phyloP scores from a whole-genome alignment of 1,284 basidiomycete species.

The Athelia psychrophila region DNA sequence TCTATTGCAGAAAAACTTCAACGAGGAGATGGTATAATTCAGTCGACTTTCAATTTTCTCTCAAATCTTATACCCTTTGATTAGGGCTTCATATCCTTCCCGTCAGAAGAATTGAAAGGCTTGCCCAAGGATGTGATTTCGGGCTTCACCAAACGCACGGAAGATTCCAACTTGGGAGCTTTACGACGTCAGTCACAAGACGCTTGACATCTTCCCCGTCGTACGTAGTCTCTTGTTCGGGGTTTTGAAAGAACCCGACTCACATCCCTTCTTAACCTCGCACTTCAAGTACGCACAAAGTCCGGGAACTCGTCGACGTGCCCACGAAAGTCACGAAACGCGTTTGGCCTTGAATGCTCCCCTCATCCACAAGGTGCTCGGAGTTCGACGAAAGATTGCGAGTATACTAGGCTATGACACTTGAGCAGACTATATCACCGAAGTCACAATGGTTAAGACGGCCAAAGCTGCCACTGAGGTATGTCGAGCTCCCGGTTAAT shows the following conservation, averaged over 20 bases:
- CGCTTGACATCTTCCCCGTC: conserved; percentile 76
- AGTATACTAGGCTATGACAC: conserved; percentile 69
- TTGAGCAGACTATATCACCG: conserved; percentile 80
- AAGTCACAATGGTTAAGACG: conserved; percentile 82
- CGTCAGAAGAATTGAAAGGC: conserved; percentile 71
- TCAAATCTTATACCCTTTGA: conserved; percentile 5
- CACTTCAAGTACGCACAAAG: conserved; percentile 78
- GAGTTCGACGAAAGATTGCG: conserved; percentile 67
- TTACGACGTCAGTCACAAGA: conserved; percentile 70
- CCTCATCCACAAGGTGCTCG: conserved; percentile 61
- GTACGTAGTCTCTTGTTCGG: conserved; percentile 36
- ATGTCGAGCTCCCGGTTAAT: conserved; percentile 10
- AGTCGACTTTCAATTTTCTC: too few relatives aligned
- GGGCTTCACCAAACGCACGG: conserved; percentile 64
- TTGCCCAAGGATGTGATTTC: conserved; percentile 75
- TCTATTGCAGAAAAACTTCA: conserved; percentile 70
- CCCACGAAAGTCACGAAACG: conserved; percentile 64
- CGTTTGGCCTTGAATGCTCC: conserved; percentile 69
- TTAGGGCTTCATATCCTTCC: conserved; percentile 66
- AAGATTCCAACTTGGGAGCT: conserved; percentile 53
- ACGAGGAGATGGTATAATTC: conserved; percentile 72
- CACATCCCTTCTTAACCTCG: neutral
- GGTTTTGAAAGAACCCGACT: conserved; percentile 1
- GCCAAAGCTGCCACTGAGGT: conserved; percentile 56
- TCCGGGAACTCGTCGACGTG: conserved; percentile 63